phyloP scores from a whole-genome alignment of 2,329 filamentous ascomycete species.

The Cytospora piceicola region DNA sequence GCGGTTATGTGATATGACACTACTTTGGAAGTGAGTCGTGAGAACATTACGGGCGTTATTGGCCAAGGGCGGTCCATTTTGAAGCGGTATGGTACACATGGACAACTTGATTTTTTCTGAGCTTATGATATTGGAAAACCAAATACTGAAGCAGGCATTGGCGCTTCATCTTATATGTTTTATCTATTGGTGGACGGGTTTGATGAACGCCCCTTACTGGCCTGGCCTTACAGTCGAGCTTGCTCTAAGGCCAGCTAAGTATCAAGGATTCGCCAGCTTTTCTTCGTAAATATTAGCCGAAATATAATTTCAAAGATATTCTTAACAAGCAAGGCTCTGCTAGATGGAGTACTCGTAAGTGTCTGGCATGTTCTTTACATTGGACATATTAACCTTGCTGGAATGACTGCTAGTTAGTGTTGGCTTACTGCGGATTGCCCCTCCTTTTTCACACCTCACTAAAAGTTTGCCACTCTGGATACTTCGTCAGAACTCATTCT shows the following conservation, averaged over 20 bases:
- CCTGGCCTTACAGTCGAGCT: neutral
- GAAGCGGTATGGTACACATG: neutral
- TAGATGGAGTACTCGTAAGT: neutral
- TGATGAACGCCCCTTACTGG: no score
- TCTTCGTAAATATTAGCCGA: neutral
- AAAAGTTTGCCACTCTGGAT: neutral
- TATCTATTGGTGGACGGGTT: neutral
- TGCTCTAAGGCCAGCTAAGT: neutral
- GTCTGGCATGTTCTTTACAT: neutral
- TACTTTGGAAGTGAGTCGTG: neutral
- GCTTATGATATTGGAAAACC: neutral
- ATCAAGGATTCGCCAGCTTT: neutral
- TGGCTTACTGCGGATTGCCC: neutral
- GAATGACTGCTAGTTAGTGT: neutral
- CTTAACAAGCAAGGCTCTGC: neutral
- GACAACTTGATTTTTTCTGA: slow-evolving; percentile 2
- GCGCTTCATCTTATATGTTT: neutral
- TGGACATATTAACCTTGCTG: neutral
- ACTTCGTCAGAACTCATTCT: neutral
- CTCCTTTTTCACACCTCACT: slow-evolving; percentile 1
- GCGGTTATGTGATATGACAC: neutral
- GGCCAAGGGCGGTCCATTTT: neutral
- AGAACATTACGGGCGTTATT: neutral
- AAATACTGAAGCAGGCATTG: neutral
- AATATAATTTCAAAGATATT: neutral